These are phyloP conservation scores for Fusarium xyrophilum DNA, from an alignment of 2,329 filamentous ascomycete genomes.

Conservation along the genomic window DNA sequence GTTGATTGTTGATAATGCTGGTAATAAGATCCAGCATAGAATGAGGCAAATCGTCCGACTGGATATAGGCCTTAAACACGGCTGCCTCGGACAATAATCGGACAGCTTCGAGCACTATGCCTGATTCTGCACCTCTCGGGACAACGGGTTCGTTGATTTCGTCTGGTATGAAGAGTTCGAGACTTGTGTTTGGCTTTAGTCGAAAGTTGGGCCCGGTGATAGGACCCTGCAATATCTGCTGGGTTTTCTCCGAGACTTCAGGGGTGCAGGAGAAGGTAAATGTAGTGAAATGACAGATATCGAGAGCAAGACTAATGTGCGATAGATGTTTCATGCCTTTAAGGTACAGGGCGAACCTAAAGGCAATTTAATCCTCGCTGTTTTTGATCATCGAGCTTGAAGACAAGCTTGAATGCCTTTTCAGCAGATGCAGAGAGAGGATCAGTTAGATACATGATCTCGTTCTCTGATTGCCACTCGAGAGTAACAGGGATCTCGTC, in stretches of 20 bases:
- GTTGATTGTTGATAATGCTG: neutral
- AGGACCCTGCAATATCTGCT: neutral
- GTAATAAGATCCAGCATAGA: rapidly evolving
- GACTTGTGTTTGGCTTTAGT: neutral
- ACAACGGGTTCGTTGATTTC: neutral
- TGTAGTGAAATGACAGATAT: neutral
- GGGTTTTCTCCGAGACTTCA: neutral
- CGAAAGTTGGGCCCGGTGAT: rapidly evolving
- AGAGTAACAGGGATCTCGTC: neutral
- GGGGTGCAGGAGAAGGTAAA: rapidly evolving
- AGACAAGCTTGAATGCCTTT: neutral
- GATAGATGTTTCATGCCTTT: neutral
- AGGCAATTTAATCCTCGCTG: neutral
- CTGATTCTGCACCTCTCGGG: neutral
- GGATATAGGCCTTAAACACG: neutral
- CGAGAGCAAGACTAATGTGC: neutral
- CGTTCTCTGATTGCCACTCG: neutral
- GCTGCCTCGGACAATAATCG: neutral
- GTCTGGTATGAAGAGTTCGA: neutral
- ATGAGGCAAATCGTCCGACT: neutral
- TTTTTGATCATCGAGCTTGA: neutral
- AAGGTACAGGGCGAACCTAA: neutral
- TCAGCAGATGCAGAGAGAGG: neutral
- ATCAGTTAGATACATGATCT: neutral
- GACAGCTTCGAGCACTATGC: neutral